A percentile compares a stretch with the other conserved stretches of the same genome.
Evolutionary conservation across 208 protist genomes (phyloP).

Genomic region (Acanthamoeba royreba): DNA sequence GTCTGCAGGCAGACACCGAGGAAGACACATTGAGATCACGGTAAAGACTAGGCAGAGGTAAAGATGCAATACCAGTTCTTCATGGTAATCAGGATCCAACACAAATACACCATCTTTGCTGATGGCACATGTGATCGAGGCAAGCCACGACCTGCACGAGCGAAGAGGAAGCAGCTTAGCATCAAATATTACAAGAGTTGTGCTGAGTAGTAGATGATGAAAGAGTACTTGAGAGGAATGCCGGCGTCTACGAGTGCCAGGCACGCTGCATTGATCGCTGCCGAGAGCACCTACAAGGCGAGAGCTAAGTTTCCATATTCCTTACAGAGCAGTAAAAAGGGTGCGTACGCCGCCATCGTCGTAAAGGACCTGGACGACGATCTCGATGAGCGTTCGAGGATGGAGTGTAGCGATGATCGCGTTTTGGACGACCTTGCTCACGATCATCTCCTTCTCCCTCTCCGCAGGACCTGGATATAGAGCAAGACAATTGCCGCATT

Average conservation of each 20-base stretch:
- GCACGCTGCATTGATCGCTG: conserved; percentile 18
- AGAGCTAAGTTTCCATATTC: background rate
- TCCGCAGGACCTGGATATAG: background rate
- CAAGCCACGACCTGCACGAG: background rate
- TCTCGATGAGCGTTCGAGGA: conserved; percentile 16
- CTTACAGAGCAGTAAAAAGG: background rate
- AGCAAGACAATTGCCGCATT: background rate
- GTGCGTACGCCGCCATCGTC: background rate
- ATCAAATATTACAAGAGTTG: background rate
- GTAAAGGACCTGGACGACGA: conserved; percentile 40
- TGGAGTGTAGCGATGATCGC: conserved; percentile 41
- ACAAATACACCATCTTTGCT: background rate
- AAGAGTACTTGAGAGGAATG: background rate
- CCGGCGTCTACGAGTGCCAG: conserved; percentile 11
- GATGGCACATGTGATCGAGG: background rate
- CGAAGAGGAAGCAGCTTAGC: background rate
- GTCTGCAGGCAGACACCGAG: background rate
- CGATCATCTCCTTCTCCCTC: background rate
- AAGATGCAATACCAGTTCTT: background rate
- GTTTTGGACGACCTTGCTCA: background rate
- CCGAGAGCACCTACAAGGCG: background rate
- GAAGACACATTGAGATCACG: background rate
- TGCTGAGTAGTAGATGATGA: background rate
- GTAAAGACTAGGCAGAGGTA: background rate
- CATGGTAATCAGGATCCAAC: background rate